A percentile compares a stretch with the other conserved stretches of the same genome.
phyloP scores from a whole-genome alignment of 108 stramenopile genomes.

The Cyclotella choctawhatcheeana region DNA sequence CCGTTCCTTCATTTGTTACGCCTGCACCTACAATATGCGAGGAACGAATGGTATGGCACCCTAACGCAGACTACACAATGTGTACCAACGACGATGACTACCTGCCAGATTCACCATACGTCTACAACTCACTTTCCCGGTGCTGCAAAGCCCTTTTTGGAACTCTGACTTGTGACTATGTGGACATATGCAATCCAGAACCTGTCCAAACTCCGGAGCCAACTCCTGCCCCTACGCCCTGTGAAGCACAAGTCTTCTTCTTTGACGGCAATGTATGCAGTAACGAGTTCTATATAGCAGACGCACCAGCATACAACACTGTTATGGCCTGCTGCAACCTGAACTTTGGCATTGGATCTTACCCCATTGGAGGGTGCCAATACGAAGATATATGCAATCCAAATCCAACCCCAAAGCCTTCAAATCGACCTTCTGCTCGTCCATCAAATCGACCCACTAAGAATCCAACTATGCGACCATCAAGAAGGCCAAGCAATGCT shows the following conservation, averaged over 20 bases:
- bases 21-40: conserved; percentile 11
- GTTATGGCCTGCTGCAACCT: not conserved
- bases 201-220: conserved; percentile 12
- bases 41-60: conserved; percentile 17
- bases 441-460: too few species aligned
- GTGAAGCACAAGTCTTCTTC: not conserved
- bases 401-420: not conserved
- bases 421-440: too few species aligned
- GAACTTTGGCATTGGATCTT: not conserved
- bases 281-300: not conserved
- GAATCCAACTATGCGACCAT: too few species aligned
- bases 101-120: not conserved
- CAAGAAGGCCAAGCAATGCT: too few species aligned
- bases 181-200: conserved; percentile 6
- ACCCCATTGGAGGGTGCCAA: not conserved
- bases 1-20: not conserved
- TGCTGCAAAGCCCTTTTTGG: conserved; percentile 14
- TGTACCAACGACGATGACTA: conserved; percentile 6
- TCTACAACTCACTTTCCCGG: not conserved
- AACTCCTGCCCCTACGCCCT: not conserved
- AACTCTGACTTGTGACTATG: conserved; percentile 3
- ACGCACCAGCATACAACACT: not conserved
- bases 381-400: not conserved
- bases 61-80: conserved; percentile 7
- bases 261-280: not conserved